Base-by-base conservation (phyloP, 768 basidiomycete genomes). In the Lanmaoa pseudosensibilis region DNA sequence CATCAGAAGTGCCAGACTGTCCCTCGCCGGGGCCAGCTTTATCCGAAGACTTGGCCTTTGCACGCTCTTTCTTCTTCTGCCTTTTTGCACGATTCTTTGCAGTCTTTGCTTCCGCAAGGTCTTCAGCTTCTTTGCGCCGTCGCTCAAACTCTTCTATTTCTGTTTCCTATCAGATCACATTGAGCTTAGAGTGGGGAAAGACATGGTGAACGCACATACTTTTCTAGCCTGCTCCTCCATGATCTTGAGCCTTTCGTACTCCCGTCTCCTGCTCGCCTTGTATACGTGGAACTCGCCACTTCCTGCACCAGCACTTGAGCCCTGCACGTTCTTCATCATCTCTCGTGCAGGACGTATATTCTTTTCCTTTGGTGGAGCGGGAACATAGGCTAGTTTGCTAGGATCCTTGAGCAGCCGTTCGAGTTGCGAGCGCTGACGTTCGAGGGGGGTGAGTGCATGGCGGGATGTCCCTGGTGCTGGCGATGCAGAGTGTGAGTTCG, bases 241-340 rank as follows among this genome's bases (percentile, higher is more conserved):
- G 15, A 96, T 65, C 76, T 92, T 95, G 55, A 98, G 69, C 55
- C 97, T 78, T 73, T 99, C 97, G 65, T 98, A 98, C 76, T 99
- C 97, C 65, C 96, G 80, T 68, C 96, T 81, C 59, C 97, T 77
- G 61, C 88, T 86, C 18, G 96, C 95, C 69, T 98, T 98, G 78
- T 98, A 99, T 0, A 99, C 97, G 69, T 99, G 97, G 68, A 98
- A 98, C 73, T 96, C 95, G 41, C 96, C 96, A 54, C 91, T 93
- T 49, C 97, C 97, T 18, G 97, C 97, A 44, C 96, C 97, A 8
- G 97, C 94, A 72, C 92, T 93, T 16, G 92, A 95, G 0, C 97
- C 97, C 73, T 98, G 95, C 8, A 99, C 96, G 65, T 98, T 98
- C 81, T 97, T 98, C 92, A 99, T 98, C 92, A 94, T 94, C 71